These are phyloP conservation scores for Lachancea kluyveri DNA, from an alignment of 805 yeast genomes.

Conservation along the genomic window DNA sequence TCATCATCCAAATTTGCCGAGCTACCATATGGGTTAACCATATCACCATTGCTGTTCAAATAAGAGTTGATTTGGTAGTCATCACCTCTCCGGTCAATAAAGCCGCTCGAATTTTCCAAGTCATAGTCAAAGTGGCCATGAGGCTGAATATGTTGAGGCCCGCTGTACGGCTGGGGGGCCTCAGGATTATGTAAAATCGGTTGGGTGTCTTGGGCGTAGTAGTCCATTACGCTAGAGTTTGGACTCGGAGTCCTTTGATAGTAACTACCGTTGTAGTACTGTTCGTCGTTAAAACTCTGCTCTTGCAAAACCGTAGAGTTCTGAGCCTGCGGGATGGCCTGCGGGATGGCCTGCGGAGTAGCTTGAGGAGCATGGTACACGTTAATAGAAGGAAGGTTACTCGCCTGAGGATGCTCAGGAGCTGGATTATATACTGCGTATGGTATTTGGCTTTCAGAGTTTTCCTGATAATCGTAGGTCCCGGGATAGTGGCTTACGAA, in stretches of 20 bases:
- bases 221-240: conserved; percentile 6
- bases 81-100: conserved; percentile 30
- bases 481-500: conserved; percentile 17
- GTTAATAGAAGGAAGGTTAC: conserved; percentile 23
- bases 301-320: conserved; percentile 5
- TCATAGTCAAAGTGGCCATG: conserved; percentile 14
- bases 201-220: conserved; percentile 11
- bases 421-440: not conserved
- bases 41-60: conserved; percentile 29
- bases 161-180: not conserved
- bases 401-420: conserved; percentile 1
- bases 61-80: conserved; percentile 32
- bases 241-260: conserved; percentile 5
- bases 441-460: not conserved
- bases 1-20: conserved; percentile 6
- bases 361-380: conserved; percentile 22
- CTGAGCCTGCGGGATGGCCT: conserved; percentile 9
- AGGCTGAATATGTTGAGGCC: no score
- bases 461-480: not conserved
- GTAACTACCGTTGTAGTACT: conserved; percentile 16
- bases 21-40: conserved; percentile 29
- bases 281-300: conserved; percentile 21
- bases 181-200: conserved; percentile 17
- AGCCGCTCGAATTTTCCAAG: conserved; percentile 17
- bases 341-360: conserved; percentile 7